Conservation (phyloP, 2,329 filamentous ascomycete species). For the Cordyceps farinosa region DNA sequence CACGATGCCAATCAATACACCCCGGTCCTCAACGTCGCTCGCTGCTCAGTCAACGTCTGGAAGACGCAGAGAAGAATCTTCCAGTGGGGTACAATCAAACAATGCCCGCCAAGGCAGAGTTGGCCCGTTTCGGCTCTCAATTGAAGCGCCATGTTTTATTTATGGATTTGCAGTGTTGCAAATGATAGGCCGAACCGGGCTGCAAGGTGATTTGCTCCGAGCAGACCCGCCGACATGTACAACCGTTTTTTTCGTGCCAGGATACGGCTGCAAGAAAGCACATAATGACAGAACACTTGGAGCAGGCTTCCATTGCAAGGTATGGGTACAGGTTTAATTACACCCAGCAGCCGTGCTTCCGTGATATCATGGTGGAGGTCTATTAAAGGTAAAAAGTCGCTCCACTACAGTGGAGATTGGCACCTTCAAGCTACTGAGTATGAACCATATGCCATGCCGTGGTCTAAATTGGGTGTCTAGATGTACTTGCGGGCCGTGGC, state of each 20-base stretch:
- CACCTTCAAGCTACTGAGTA: background rate
- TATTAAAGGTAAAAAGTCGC: background rate
- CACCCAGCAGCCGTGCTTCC: background rate
- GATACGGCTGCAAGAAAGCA: background rate
- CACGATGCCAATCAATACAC: background rate
- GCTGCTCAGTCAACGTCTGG: background rate
- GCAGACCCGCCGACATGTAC: constrained; percentile 1
- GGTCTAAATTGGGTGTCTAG: background rate
- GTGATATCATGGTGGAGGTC: constrained; percentile 6
- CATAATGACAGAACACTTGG: background rate
- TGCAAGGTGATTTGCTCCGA: background rate
- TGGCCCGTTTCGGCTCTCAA: background rate
- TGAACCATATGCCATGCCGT: background rate
- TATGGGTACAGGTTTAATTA: constrained; percentile 14
- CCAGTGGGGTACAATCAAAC: background rate
- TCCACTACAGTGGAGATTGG: constrained; percentile 9
- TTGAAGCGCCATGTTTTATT: background rate
- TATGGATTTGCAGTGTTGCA: background rate
- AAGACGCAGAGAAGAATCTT: background rate
- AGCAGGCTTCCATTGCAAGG: constrained; percentile 7
- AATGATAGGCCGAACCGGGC: background rate
- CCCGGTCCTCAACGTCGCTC: background rate
- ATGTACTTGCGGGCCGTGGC: constrained; percentile 7
- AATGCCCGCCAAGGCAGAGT: background rate
- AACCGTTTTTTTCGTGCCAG: background rate